These are phyloP conservation scores for Terfezia claveryi DNA, from an alignment of 495 filamentous ascomycete genomes.

Conservation along the genomic window DNA sequence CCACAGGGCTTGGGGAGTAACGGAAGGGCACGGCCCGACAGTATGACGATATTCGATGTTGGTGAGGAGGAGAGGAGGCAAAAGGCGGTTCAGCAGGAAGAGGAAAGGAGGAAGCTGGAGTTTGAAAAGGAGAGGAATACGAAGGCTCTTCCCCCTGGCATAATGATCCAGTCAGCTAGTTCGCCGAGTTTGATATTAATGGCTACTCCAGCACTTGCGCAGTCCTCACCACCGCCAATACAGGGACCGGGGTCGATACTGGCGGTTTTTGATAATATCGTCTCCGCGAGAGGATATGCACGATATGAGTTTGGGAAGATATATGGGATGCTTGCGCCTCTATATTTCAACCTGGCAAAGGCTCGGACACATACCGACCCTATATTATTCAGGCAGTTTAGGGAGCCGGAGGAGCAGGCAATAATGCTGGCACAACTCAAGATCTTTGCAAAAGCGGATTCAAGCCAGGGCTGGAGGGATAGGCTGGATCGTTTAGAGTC, in stretches of 20 bases:
- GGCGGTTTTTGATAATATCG: conserved; percentile 40
- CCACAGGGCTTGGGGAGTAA: conserved; percentile 2
- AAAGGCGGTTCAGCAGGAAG: conserved; percentile 2
- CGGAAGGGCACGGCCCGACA: conserved; percentile 9
- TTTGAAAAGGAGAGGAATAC: conserved; percentile 9
- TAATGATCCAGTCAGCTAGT: background rate
- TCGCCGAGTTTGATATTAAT: background rate
- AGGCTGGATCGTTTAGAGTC: conserved; percentile 45
- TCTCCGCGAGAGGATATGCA: conserved; percentile 67
- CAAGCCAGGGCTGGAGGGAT: conserved; percentile 45
- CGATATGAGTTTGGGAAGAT: conserved; percentile 78
- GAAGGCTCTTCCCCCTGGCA: background rate
- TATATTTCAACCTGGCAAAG: conserved; percentile 60
- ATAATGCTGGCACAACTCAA: conserved; percentile 62
- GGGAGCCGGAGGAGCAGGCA: conserved; percentile 73
- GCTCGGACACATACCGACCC: conserved; percentile 59
- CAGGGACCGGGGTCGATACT: conserved; percentile 38
- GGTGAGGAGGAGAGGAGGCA: conserved; percentile 30
- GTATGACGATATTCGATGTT: conserved; percentile 51
- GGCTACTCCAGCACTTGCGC: background rate
- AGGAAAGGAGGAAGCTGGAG: conserved; percentile 3
- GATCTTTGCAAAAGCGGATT: conserved; percentile 60
- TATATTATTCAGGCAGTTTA: conserved; percentile 62
- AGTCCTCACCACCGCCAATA: conserved; percentile 20
- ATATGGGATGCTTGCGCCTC: conserved; percentile 66